Base-by-base conservation (phyloP, 2,329 filamentous ascomycete species). In the Aspergillus texensis region DNA sequence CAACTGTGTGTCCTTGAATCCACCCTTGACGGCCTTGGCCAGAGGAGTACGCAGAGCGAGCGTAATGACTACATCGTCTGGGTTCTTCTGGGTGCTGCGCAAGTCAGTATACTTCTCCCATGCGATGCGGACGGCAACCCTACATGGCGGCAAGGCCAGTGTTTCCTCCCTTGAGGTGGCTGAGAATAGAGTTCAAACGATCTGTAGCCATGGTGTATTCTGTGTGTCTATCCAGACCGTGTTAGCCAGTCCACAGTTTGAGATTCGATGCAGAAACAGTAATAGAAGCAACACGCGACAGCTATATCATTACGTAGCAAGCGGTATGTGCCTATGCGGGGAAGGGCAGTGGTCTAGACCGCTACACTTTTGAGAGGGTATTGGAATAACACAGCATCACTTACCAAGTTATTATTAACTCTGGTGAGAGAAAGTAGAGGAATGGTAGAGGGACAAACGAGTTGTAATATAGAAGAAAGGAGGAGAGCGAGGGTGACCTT, bases 41-140 rank as follows among this genome's bases (percentile, higher is more conserved):
- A 99, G 86, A 0, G 95, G 93, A 32, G 94, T 97, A 62, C 95
- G 91, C 73, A 94, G 84, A 32, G 94, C 94, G 63, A 96, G 88
- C 9, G 95, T 99, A 75, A 98, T 97, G 77, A 99, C 95, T 60
- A 99, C 86, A 83, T 99, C 95, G 78, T 98, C 94, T 70, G 94
- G 88, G 79, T 96, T 96, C 84, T 98, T 94, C 71, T 92, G 89
- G 62, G 92, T 93, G 75, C 93, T 97, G 45, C 3, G 36, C 21
- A 58, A n/a, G 57, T 73, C 58, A 72, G 66, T 57, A 45, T 60
- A 52, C 6, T 14, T 52, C 48, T 21, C 28, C 28, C 28, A 21
- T 12, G 48, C 16, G 19, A 41, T n/a, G 9, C 48, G 28, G n/a
- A 54, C 30, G 41, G 48, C 62, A 62, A 75, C 90, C 90, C 84